Conservation (phyloP, 805 yeast genomes). For the Spathaspora arborariae region DNA sequence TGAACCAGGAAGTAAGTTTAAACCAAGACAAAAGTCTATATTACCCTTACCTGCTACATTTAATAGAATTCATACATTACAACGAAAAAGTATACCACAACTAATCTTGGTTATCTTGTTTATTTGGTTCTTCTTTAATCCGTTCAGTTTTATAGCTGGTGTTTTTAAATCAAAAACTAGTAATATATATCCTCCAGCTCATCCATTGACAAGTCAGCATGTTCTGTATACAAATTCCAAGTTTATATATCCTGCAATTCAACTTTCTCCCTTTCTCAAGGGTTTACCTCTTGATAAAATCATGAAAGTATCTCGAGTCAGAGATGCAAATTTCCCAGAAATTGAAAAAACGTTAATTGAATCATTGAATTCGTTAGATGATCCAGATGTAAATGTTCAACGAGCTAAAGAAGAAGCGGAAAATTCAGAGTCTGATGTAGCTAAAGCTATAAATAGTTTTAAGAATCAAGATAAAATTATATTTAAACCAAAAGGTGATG, state of each 20-base stretch:
- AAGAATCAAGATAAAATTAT: constrained; percentile 63
- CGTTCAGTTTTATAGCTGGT: constrained; percentile 12
- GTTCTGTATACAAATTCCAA: constrained; percentile 44
- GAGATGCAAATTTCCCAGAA: constrained; percentile 41
- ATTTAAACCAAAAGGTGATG: constrained; percentile 32
- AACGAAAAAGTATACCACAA: constrained; percentile 13
- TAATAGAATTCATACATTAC: constrained; percentile 9
- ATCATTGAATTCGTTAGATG: constrained; percentile 44
- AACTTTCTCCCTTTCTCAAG: constrained; percentile 59
- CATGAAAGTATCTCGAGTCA: constrained; percentile 45
- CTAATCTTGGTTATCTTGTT: constrained; percentile 14
- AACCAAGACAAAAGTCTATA: constrained; percentile 20
- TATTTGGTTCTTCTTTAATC: constrained; percentile 20
- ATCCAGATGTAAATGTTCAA: constrained; percentile 32
- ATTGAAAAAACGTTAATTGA: constrained; percentile 29
- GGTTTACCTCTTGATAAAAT: constrained; percentile 52
- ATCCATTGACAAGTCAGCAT: constrained; percentile 29
- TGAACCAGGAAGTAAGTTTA: constrained; percentile 12
- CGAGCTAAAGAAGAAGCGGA: constrained; percentile 44
- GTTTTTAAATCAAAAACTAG: constrained; percentile 3
- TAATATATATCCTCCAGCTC: constrained; percentile 26
- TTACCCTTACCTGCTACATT: constrained; percentile 31
- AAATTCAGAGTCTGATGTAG: constrained; percentile 39
- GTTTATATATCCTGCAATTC: constrained; percentile 71
- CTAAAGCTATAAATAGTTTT: constrained; percentile 52